Evolutionary conservation across 371 early-diverging fungal species (phyloP), one percentile per base, ranked within the genome.

Genomic region (Smittium culicis): DNA sequence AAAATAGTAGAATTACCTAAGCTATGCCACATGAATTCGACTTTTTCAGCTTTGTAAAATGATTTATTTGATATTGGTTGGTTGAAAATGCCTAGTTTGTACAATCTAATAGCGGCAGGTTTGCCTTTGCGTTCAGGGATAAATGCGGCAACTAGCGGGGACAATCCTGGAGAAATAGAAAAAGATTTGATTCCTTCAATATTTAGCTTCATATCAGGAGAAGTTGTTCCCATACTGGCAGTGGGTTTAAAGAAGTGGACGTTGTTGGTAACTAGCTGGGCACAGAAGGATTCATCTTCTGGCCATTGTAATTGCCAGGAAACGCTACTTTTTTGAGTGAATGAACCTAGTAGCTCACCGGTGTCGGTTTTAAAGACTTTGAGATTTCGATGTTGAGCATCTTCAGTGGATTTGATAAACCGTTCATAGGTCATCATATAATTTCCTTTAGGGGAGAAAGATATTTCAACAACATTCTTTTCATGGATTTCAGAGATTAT

Each of bases 241-340:
- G 81, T 82, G 68, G 89, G 84, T 69, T 85, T 82, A 82, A 85
- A 93, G 71, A 97, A 89, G 61, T 93, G 92, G 69, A 97, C 82
- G 74, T 94, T 94, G 54, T 85, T 84, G 5, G 88, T 79, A 16
- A 91, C 90, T 79, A 92, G 84, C 66, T 90, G 85, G 30, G 91
- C 91, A 76, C 86, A 92, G 72, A 82, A 88, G 45, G 83, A 69
- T 79, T 97, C 98, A 70, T 92, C 92, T 63, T 86, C 87, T 30
- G 94, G 92, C 93, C 93, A 97, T 74, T 94, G 91, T 72, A 91
- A 83, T 66, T 91, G 88, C 86, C 90, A 87, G 70, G 81, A 85
- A 73, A 77, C 82, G 70, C 87, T 88, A 34, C 80, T 77, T 77
- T 90, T 90, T 75, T 92, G 92, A 28, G 86, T 80, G 72, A 92